A percentile compares a stretch with the other conserved stretches of the same genome.
Conservation (phyloP, 129 eudicot species). For the Kitagawia praeruptora region DNA sequence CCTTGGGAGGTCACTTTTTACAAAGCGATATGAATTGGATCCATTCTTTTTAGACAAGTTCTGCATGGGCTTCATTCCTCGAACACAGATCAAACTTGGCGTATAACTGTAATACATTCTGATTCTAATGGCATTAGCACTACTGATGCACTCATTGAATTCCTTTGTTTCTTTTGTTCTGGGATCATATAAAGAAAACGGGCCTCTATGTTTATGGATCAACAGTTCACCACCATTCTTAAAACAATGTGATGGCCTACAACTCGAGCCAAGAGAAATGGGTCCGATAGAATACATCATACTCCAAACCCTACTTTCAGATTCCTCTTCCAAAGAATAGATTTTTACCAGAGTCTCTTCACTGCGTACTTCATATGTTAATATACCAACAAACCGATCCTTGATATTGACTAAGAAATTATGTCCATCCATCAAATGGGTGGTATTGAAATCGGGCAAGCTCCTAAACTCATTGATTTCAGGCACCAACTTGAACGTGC, state of each 20-base stretch:
- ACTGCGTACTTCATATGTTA: neutral
- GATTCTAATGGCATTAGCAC: neutral
- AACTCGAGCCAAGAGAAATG: neutral
- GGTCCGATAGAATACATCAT: neutral
- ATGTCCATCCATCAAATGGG: neutral
- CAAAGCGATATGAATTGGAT: too few species aligned
- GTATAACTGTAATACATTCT: neutral
- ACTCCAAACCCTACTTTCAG: neutral
- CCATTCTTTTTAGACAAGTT: too few species aligned
- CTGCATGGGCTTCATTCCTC: neutral
- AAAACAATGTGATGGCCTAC: neutral
- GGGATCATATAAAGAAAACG: neutral
- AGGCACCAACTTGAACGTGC: neutral
- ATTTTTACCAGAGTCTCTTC: neutral
- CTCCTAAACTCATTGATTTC: neutral
- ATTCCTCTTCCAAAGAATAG: neutral
- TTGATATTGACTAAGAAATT: neutral
- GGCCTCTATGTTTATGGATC: too few species aligned
- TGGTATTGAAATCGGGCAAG: neutral
- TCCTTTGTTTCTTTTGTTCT: neutral
- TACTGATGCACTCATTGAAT: too few species aligned
- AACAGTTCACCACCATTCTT: neutral
- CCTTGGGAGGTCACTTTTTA: too few species aligned
- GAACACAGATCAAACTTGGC: neutral
- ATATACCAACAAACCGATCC: neutral